Conservation (phyloP, 768 basidiomycete species). For the Tulasnella sp. region DNA sequence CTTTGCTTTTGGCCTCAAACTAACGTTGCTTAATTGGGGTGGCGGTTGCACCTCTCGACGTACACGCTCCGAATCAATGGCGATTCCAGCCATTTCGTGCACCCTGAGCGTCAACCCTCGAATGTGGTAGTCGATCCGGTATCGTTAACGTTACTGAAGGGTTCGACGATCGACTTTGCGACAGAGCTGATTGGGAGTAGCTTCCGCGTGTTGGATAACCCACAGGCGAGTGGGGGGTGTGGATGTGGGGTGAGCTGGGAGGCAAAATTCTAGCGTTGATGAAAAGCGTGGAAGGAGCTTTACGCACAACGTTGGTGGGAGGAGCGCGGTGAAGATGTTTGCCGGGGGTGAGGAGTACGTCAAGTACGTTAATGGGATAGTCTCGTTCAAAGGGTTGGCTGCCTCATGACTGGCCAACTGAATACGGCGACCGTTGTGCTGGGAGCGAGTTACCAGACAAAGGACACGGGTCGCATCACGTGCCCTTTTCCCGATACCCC, state of each 20-base stretch:
- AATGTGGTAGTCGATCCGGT: conserved; percentile 76
- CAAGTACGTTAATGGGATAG: too few species aligned
- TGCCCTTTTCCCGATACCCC: too few species aligned
- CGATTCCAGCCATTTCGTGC: conserved; percentile 48
- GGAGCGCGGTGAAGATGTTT: too few species aligned
- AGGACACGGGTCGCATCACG: too few species aligned
- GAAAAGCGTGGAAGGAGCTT: too few species aligned
- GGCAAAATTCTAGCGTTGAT: conserved; percentile 42
- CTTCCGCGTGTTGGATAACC: conserved; percentile 74
- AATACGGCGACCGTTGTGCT: too few species aligned
- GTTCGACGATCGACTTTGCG: conserved; percentile 78
- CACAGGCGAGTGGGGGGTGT: conserved; percentile 84
- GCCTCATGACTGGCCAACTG: too few species aligned
- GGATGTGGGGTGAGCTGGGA: conserved; percentile 98
- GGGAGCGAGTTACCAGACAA: too few species aligned
- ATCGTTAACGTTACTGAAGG: conserved; percentile 73
- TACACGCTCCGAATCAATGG: not conserved
- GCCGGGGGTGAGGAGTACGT: too few species aligned
- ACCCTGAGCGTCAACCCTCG: conserved; percentile 55
- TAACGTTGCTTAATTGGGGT: not conserved
- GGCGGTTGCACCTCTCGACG: not conserved
- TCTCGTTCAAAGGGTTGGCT: too few species aligned
- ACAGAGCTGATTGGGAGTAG: conserved; percentile 92
- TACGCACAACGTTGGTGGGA: too few species aligned
- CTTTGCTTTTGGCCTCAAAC: not conserved